Percentiles rank a stretch among this genome's conserved stretches.
These are phyloP conservation scores for Sapria himalayana DNA, from an alignment of 345 rosid genomes.

Conservation along the genomic window DNA sequence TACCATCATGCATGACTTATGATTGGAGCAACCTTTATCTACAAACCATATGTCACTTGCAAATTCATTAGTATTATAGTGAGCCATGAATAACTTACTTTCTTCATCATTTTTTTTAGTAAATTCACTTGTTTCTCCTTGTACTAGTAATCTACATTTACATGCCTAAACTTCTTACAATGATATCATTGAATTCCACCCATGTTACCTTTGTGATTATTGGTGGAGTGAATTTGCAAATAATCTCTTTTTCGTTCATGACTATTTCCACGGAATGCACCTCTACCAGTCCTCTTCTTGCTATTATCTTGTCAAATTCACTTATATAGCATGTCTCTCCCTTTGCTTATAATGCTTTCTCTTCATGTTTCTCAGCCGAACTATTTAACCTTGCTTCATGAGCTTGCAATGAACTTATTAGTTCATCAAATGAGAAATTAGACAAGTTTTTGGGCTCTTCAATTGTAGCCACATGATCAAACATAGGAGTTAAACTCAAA, in stretches of 20 bases:
- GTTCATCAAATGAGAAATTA: constrained; percentile 1
- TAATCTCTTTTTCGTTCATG: background rate
- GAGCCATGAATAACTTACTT: constrained; percentile 2
- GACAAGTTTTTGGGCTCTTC: background rate
- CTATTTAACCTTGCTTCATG: background rate
- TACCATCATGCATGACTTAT: background rate
- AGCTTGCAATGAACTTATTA: constrained; percentile 3
- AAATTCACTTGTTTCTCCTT: background rate
- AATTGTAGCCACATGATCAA: background rate
- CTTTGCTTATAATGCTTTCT: background rate
- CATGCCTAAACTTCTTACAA: background rate
- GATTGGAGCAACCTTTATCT: background rate
- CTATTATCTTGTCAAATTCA: too few relatives aligned
- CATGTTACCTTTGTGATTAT: background rate
- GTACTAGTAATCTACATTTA: background rate
- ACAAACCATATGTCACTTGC: too few relatives aligned
- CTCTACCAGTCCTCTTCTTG: background rate
- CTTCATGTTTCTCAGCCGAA: background rate
- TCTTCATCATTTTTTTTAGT: background rate
- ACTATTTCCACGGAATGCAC: background rate
- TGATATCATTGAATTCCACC: background rate
- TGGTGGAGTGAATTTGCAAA: too few relatives aligned
- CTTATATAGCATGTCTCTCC: too few relatives aligned
- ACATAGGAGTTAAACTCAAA: background rate
- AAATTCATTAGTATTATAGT: too few relatives aligned